These are phyloP conservation scores for Annona squamosa DNA, from an alignment of 164 flowering plant genomes.

Conservation along the genomic window DNA sequence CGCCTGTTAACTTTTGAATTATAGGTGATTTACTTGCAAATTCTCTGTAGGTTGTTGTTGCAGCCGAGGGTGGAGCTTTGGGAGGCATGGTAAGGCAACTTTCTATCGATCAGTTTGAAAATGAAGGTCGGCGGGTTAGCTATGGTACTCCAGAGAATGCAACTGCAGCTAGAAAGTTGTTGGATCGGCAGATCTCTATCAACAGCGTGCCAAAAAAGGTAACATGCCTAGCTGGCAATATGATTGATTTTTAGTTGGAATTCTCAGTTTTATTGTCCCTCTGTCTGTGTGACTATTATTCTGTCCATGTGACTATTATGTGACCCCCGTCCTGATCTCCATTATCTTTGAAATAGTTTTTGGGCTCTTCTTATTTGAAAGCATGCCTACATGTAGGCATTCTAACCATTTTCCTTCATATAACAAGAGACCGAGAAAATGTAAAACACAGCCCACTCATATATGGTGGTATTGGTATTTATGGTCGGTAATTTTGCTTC, in stretches of 20 bases:
- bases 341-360: no score
- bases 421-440: no score
- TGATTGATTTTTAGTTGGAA: no score
- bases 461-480: no score
- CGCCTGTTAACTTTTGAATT: background rate
- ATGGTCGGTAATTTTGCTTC: no score
- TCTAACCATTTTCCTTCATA: no score
- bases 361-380: no score
- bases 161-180: constrained; percentile 88
- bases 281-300: background rate
- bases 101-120: constrained; percentile 46
- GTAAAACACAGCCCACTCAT: no score
- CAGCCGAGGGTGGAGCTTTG: constrained; percentile 71
- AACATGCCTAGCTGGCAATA: background rate
- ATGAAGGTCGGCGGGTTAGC: constrained; percentile 96
- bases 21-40: constrained; percentile 1
- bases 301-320: background rate
- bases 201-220: constrained; percentile 99
- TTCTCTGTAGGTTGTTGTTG: constrained; percentile 82
- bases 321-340: no score
- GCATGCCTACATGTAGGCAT: no score
- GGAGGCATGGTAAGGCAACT: constrained; percentile 43
- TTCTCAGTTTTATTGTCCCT: no score
- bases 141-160: constrained; percentile 99
- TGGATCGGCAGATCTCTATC: constrained; percentile 95